phyloP scores from a whole-genome alignment of 202 grass and related monocot genomes.

The Brachypodium distachyon region DNA sequence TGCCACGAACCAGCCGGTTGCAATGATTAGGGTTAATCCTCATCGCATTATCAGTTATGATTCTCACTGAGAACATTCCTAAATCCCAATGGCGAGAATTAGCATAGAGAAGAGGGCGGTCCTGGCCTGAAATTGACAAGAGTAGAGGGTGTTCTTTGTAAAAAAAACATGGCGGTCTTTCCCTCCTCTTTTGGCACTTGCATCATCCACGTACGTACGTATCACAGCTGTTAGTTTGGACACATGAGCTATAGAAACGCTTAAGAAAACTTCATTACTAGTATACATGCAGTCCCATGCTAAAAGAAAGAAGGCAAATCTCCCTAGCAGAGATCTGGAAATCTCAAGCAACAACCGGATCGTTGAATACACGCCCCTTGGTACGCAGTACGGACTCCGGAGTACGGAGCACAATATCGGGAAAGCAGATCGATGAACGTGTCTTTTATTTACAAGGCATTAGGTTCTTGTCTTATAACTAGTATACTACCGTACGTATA shows the following conservation, averaged over 20 bases:
- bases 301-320: neutral
- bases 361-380: neutral
- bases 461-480: neutral
- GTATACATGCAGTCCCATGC: too few relatives aligned
- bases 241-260: neutral
- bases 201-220: neutral
- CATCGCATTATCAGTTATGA: neutral
- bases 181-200: neutral
- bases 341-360: conserved; percentile 14
- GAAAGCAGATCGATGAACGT: neutral
- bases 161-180: neutral
- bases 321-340: neutral
- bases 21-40: conserved; percentile 28
- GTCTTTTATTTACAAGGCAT: neutral
- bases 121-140: neutral
- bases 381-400: neutral
- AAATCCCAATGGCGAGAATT: neutral
- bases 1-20: conserved; percentile 21
- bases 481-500: neutral
- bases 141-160: conserved; percentile 1
- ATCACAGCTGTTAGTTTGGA: neutral
- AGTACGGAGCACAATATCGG: neutral
- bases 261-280: too few relatives aligned
- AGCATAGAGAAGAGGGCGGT: neutral
- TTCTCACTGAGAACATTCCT: conserved; percentile 26